phyloP scores from a whole-genome alignment of 139 green algal species.

The Mychonastes homosphaera region DNA sequence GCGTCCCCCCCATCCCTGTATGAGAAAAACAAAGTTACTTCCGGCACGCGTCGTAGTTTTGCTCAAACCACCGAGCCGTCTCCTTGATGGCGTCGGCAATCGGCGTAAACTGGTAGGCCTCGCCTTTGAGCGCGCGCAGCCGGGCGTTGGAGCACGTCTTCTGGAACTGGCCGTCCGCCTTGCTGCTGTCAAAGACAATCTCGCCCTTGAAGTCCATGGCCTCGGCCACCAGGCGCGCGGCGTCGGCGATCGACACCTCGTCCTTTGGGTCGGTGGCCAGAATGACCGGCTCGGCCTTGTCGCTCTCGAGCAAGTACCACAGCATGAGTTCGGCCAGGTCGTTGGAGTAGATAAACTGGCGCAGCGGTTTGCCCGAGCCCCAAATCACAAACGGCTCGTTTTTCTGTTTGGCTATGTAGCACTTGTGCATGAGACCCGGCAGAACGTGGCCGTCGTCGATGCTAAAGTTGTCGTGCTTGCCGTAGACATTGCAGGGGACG shows the following conservation, averaged over 20 bases:
- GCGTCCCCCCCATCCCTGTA: too few relatives aligned
- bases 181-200: conserved; percentile 35
- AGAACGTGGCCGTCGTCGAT: conserved; percentile 53
- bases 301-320: conserved; percentile 32
- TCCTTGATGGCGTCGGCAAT: conserved; percentile 27
- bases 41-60: conserved; percentile 32
- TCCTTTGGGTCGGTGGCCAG: conserved; percentile 33
- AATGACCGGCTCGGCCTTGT: conserved; percentile 42
- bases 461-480: conserved; percentile 62
- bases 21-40: too few relatives aligned
- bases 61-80: conserved; percentile 29
- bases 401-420: conserved; percentile 44
- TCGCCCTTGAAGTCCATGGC: conserved; percentile 23
- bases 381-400: conserved; percentile 37
- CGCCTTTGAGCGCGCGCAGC: conserved; percentile 33
- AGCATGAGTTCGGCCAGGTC: conserved; percentile 48
- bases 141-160: conserved; percentile 44
- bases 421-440: conserved; percentile 52
- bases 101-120: conserved; percentile 44
- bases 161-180: conserved; percentile 48
- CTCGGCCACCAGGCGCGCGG: conserved; percentile 15
- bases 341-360: conserved; percentile 44
- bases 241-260: conserved; percentile 27
- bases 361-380: conserved; percentile 46
- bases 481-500: conserved; percentile 69